Evolutionary conservation across 2,329 filamentous ascomycete genomes (phyloP), one percentile per base, ranked within the genome.

Genomic region (Colletotrichum trifolii): DNA sequence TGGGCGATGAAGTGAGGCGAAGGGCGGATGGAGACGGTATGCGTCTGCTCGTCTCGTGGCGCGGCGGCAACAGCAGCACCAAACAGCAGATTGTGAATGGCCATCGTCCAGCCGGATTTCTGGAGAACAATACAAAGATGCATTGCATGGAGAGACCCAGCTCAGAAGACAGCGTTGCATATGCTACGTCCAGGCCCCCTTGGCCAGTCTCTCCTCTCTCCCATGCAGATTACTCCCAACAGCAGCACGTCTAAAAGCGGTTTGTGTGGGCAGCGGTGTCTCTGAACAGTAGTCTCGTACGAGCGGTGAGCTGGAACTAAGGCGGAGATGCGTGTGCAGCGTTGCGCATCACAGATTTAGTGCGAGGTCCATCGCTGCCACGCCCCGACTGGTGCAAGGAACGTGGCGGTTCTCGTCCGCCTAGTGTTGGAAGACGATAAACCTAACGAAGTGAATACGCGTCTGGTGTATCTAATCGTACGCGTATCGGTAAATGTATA

Each of bases 301-400:
- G 43, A 64, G 63, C 63, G 63, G 63, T 66, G 61, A 54, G 63
- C 54, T 43, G 63, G 59, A 64, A 60, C 63, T 66, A 66, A 64
- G 59, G 60, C 60, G 60, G 63, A 64, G 54, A 64, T 66, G 63
- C 63, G 63, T 63, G 53, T 66, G 63, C 63, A 60, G 63, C 63
- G 63, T 59, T 66, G 63, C 53, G 63, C 60, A 63, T 66, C 40
- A 53, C 63, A 66, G 63, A 64, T 64, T 66, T 64, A 63, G 63
- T 66, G 54, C 63, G 63, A 64, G 63, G 59, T 53, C 63, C 53
- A 65, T 65, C 52, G 50, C 62, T 65, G 46, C 57, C 52, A 45
- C 15, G 38, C 59, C 38, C 60, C 63, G 47, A 47, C 63, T 47
- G 13, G 63, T 66, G 47, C 59, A 63, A 66, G 63, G 63, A 64